Evolutionary conservation across 257 asterid species (phyloP).

Genomic region (Forsythia suspensa): DNA sequence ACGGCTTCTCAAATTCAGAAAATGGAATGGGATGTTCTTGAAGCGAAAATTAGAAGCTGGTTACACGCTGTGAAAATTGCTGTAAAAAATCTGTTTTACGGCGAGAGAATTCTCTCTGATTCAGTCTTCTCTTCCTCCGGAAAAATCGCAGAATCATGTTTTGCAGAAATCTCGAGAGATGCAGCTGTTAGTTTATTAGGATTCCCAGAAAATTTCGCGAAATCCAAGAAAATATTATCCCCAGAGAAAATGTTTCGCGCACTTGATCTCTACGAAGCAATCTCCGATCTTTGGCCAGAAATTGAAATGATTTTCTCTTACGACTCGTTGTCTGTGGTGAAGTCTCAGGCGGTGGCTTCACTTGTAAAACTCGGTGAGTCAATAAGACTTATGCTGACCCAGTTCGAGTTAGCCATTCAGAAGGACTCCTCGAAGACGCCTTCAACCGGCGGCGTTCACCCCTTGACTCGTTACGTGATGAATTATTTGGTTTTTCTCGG

Average conservation of each 20-base stretch:
- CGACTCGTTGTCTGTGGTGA: slow-evolving; percentile 51
- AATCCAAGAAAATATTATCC: slow-evolving; percentile 54
- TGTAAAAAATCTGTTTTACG: slow-evolving; percentile 55
- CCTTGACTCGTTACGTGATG: slow-evolving; percentile 92
- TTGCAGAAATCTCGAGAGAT: slow-evolving; percentile 57
- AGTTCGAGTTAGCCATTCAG: slow-evolving; percentile 80
- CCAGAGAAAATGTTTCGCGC: slow-evolving; percentile 81
- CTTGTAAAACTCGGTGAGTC: slow-evolving; percentile 67
- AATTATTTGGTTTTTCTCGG: slow-evolving; percentile 66
- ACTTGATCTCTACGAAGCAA: slow-evolving; percentile 68
- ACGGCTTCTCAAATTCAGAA: slow-evolving; percentile 61
- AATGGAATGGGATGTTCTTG: slow-evolving; percentile 65
- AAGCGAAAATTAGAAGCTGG: slow-evolving; percentile 59
- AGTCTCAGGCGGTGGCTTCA: slow-evolving; percentile 56
- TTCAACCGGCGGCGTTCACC: slow-evolving; percentile 70
- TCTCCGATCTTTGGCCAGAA: slow-evolving; percentile 67
- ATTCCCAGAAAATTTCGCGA: slow-evolving; percentile 57
- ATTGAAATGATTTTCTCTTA: slow-evolving; percentile 55
- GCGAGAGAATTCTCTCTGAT: slow-evolving; percentile 69
- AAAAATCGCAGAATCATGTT: slow-evolving; percentile 54
- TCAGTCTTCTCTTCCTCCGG: slow-evolving; percentile 65
- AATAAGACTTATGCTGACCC: slow-evolving; percentile 52
- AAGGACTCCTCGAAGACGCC: slow-evolving; percentile 65
- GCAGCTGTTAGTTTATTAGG: slow-evolving; percentile 48
- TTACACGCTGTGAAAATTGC: slow-evolving; percentile 47